These are phyloP conservation scores for Phialophora chinensis DNA, from an alignment of 2,329 filamentous ascomycete species.

Conservation along the genomic window DNA sequence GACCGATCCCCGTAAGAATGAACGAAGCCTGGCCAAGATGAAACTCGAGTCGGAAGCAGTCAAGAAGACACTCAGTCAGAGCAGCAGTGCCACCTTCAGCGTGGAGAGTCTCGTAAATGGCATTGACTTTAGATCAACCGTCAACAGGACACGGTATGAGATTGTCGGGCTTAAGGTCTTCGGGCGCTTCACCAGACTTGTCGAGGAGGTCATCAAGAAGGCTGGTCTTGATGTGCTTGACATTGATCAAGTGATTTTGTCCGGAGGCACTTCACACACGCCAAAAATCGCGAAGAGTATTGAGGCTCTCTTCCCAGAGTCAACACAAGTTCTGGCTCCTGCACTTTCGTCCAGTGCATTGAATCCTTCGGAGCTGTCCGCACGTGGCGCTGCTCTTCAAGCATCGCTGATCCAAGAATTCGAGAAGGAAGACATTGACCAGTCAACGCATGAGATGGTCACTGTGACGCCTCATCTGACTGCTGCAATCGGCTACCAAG, in stretches of 20 bases:
- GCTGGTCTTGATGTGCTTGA: slow-evolving; percentile 90
- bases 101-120: slow-evolving; percentile 90
- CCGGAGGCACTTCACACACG: slow-evolving; percentile 89
- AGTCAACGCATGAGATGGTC: slow-evolving; percentile 93
- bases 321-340: slow-evolving; percentile 79
- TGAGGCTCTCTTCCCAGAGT: slow-evolving; percentile 77
- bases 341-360: slow-evolving; percentile 77
- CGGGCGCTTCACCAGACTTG: slow-evolving; percentile 82
- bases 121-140: slow-evolving; percentile 85
- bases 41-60: slow-evolving; percentile 88
- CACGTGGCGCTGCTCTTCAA: slow-evolving; percentile 92
- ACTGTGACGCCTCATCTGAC: slow-evolving; percentile 90
- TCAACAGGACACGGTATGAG: slow-evolving; percentile 94
- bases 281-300: slow-evolving; percentile 88
- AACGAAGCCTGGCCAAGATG: slow-evolving; percentile 85
- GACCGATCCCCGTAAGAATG: slow-evolving; percentile 81
- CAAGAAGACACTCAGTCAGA: slow-evolving; percentile 89
- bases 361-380: slow-evolving; percentile 90
- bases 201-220: slow-evolving; percentile 87
- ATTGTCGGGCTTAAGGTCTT: slow-evolving; percentile 86
- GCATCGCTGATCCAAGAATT: slow-evolving; percentile 94
- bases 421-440: slow-evolving; percentile 89
- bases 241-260: slow-evolving; percentile 91
- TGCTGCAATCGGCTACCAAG: slow-evolving; percentile 79
- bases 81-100: slow-evolving; percentile 86